Base-by-base conservation (phyloP, 768 basidiomycete species). In the Serendipita sp. region DNA sequence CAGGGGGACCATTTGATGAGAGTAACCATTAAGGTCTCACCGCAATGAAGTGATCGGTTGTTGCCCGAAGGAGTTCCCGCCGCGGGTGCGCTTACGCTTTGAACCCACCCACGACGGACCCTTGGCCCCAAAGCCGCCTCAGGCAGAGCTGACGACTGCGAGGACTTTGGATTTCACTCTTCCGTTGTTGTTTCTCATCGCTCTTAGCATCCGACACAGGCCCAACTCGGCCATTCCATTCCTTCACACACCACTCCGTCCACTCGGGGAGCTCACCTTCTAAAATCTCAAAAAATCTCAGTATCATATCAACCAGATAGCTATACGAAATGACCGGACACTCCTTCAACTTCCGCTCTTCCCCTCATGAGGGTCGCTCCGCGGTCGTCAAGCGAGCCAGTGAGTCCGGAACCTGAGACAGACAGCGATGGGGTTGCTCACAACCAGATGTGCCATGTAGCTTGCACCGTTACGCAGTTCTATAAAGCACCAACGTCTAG, bases 401-500 rank as follows among this genome's bases (percentile, higher is more conserved):
- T 60, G 16, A 33, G 55, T 60, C 29, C 36, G 8, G n/a, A 31
- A 53, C 13, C 52, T 53, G 16, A 15, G 52, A 31, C 29, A 37
- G 40, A 40, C 40, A 5, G 40, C 2, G 40, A 40, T 40, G 13
- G 13, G 40, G 23, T 23, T 40, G 40, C 40, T 40, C 40, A 50
- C 48, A 50, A 50, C 18, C 55, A 10, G 36, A 60, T 60, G 10
- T 11, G 55, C 36, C 33, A 33, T 23, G 8, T 27, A 68, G 67
- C 33, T 27, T 68, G 67, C 62, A 48, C 48, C 34, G 27, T 44
- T 3, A 50, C 50, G 1, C 60, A 48, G 16, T 82, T 89, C 70
- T 87, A 87, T 75, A 77, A 72, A 43, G 71, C 76, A 4, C 87
- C 87, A 0, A 72, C 77, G 2, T 74, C 76, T 18, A 79, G 78